Evolutionary conservation across 495 filamentous ascomycete genomes (phyloP).

Genomic region (Penicillium manginii): DNA sequence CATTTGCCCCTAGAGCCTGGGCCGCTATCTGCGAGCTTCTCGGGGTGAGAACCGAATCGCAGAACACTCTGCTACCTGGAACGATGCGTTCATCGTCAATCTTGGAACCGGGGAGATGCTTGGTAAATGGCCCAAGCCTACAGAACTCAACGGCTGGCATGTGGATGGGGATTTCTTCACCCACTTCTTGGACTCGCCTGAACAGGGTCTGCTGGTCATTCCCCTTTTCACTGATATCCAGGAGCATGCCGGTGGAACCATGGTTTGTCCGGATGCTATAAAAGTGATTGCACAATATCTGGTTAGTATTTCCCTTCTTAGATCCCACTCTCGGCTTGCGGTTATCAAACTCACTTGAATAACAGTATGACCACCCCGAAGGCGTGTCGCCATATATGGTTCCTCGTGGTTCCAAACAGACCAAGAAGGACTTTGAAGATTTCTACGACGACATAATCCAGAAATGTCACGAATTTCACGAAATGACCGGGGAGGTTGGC

Average conservation of each 20-base stretch:
- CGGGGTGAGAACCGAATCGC: slow-evolving; percentile 65
- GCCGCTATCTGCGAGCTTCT: slow-evolving; percentile 70
- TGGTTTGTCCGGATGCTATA: slow-evolving; percentile 65
- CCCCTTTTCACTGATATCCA: slow-evolving; percentile 70
- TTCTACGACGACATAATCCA: slow-evolving; percentile 60
- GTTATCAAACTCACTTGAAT: not conserved
- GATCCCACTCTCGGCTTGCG: not conserved
- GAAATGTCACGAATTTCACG: slow-evolving; percentile 59
- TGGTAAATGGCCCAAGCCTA: slow-evolving; percentile 51
- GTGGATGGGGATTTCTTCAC: slow-evolving; percentile 79
- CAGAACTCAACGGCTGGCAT: slow-evolving; percentile 66
- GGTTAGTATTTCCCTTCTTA: slow-evolving; percentile 19
- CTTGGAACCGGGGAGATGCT: slow-evolving; percentile 62
- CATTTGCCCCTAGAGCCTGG: slow-evolving; percentile 71
- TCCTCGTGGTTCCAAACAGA: slow-evolving; percentile 48
- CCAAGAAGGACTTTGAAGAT: slow-evolving; percentile 41
- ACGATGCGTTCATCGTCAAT: slow-evolving; percentile 74
- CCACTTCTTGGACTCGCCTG: slow-evolving; percentile 73
- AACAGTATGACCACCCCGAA: slow-evolving; percentile 62
- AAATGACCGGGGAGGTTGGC: slow-evolving; percentile 65
- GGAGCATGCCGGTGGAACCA: slow-evolving; percentile 66
- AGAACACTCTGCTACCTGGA: slow-evolving; percentile 58
- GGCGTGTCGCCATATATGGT: slow-evolving; percentile 71
- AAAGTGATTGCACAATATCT: slow-evolving; percentile 60
- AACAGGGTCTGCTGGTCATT: slow-evolving; percentile 72